Evolutionary conservation across 1,139 yeast species (phyloP).

Genomic region (Pichia sp.): DNA sequence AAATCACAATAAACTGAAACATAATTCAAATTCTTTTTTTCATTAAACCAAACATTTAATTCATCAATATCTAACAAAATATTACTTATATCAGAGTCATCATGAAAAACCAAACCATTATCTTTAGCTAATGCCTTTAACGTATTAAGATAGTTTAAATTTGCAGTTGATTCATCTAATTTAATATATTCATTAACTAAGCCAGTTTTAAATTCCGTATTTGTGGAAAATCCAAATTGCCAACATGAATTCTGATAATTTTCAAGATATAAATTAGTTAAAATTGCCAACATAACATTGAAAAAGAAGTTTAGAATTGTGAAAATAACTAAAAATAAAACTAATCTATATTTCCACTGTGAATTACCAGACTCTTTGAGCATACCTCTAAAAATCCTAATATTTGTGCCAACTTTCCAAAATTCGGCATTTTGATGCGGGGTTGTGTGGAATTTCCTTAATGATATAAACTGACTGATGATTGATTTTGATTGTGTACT

Average conservation of each 20-base stretch:
- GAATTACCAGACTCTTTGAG: slow-evolving; percentile 25
- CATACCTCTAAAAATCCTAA: slow-evolving; percentile 22
- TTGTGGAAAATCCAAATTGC: slow-evolving; percentile 25
- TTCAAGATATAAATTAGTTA: slow-evolving; percentile 26
- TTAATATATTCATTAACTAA: slow-evolving; percentile 28
- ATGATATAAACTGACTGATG: not conserved
- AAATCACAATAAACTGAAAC: slow-evolving; percentile 28
- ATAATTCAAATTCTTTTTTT: slow-evolving; percentile 22
- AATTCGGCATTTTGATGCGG: slow-evolving; percentile 21
- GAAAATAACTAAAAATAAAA: slow-evolving; percentile 25
- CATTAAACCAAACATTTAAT: slow-evolving; percentile 20
- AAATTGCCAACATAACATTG: slow-evolving; percentile 28
- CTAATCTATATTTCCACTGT: slow-evolving; percentile 25
- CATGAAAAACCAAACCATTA: slow-evolving; percentile 12
- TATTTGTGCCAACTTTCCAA: slow-evolving; percentile 29
- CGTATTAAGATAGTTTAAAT: slow-evolving; percentile 21
- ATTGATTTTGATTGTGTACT: not conserved
- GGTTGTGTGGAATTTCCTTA: slow-evolving; percentile 3
- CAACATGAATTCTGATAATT: slow-evolving; percentile 24
- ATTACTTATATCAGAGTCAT: slow-evolving; percentile 13
- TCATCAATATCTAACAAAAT: slow-evolving; percentile 16
- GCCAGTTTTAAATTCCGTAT: slow-evolving; percentile 28
- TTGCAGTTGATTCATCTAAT: slow-evolving; percentile 23
- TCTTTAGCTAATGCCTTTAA: slow-evolving; percentile 21
- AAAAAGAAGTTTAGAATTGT: slow-evolving; percentile 27